Percentiles rank a stretch among this genome's conserved stretches.
Evolutionary conservation across 148 eudicot genomes (phyloP).

Genomic region (Vaccinium myrtillus): DNA sequence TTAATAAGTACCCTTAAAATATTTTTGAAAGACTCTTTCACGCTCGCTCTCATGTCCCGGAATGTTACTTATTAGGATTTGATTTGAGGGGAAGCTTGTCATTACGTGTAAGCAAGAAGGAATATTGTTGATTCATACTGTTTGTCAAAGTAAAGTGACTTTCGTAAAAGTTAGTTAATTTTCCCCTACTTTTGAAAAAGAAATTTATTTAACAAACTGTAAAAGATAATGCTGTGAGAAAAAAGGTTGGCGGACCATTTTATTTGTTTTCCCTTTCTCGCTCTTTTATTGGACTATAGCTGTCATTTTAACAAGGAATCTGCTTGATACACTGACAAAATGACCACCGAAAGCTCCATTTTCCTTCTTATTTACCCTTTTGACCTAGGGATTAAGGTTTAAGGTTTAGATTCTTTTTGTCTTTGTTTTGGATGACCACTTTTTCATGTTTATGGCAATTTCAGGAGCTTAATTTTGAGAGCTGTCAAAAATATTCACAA

Average conservation of each 20-base stretch:
- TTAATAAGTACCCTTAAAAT: too few relatives aligned
- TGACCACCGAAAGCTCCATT: constrained; percentile 13
- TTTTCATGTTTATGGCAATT: not conserved
- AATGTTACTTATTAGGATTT: not conserved
- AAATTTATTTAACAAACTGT: not conserved
- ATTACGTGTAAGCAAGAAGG: not conserved
- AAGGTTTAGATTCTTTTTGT: not conserved
- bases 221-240: not conserved
- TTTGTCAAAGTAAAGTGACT: not conserved
- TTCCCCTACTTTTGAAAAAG: not conserved
- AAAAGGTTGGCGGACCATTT: not conserved
- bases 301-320: constrained; percentile 5
- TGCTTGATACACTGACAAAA: not conserved
- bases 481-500: not conserved
- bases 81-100: not conserved
- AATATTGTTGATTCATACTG: not conserved
- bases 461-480: not conserved
- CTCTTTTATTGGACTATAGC: not conserved
- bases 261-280: not conserved
- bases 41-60: not conserved
- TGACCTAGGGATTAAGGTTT: not conserved
- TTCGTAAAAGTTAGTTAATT: constrained; percentile 9
- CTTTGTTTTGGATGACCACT: not conserved
- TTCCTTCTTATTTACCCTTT: not conserved
- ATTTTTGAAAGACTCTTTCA: not conserved